Percentiles rank a stretch among this genome's conserved stretches.
Conservation (phyloP, 805 yeast species). For the Schwanniomyces polymorphus region DNA sequence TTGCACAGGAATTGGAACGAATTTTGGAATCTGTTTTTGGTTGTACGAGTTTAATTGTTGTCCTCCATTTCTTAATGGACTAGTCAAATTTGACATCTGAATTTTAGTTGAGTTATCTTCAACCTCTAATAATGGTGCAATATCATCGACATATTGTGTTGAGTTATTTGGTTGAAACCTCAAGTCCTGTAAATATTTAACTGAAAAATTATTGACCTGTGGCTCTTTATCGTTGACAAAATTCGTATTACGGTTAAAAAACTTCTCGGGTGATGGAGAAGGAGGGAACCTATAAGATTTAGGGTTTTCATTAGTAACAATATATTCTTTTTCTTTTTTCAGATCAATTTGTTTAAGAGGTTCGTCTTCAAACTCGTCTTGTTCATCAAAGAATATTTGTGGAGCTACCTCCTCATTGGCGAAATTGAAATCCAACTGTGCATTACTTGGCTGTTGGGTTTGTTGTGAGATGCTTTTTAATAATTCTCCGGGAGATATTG, state of each 20-base stretch:
- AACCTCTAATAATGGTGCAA: slow-evolving; percentile 27
- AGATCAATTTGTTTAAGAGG: slow-evolving; percentile 6
- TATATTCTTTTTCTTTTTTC: slow-evolving; percentile 36
- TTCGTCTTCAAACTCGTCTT: slow-evolving; percentile 23
- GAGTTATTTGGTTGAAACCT: background rate
- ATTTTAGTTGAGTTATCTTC: background rate
- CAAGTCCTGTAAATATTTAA: slow-evolving; percentile 40
- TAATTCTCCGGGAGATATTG: slow-evolving; percentile 37
- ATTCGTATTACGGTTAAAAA: background rate
- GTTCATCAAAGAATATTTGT: slow-evolving; percentile 26
- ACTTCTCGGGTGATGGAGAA: slow-evolving; percentile 26
- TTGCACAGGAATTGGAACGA: slow-evolving; percentile 43
- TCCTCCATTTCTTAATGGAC: background rate
- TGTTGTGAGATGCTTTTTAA: slow-evolving; percentile 17
- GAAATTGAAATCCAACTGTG: slow-evolving; percentile 12
- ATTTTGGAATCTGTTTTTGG: slow-evolving; percentile 16
- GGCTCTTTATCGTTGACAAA: background rate
- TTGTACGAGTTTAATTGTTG: background rate
- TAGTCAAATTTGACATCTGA: background rate
- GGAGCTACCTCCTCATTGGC: slow-evolving; percentile 14
- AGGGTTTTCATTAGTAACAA: slow-evolving; percentile 47
- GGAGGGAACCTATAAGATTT: slow-evolving; percentile 60
- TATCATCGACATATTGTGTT: slow-evolving; percentile 30
- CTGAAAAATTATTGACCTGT: slow-evolving; percentile 34
- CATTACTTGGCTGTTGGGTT: slow-evolving; percentile 3